Conservation (phyloP, 2,329 filamentous ascomycete genomes). For the Penicillium sp. region DNA sequence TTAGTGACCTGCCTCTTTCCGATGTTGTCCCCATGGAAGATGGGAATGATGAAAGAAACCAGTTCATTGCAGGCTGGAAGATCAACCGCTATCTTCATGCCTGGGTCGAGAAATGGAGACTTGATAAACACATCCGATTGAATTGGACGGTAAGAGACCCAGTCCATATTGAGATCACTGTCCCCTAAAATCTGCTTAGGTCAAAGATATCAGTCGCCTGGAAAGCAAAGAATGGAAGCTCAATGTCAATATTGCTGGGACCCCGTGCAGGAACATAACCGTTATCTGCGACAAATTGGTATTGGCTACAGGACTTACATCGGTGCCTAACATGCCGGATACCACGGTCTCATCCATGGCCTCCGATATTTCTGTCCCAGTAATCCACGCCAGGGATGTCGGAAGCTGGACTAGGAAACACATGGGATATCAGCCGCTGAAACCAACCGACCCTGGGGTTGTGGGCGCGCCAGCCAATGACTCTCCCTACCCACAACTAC, state of each 20-base stretch:
- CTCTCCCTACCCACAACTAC: neutral
- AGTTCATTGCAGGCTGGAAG: slow-evolving; percentile 29
- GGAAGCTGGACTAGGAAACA: slow-evolving; percentile 22
- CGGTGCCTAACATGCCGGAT: slow-evolving; percentile 23
- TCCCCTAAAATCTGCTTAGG: slow-evolving; percentile 11
- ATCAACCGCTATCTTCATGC: slow-evolving; percentile 26
- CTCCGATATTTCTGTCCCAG: neutral
- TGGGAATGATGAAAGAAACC: slow-evolving; percentile 3
- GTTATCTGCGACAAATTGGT: slow-evolving; percentile 30
- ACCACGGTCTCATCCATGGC: neutral
- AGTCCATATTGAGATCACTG: neutral
- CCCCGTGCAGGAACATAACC: neutral
- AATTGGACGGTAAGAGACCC: slow-evolving; percentile 21
- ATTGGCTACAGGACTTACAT: slow-evolving; percentile 28
- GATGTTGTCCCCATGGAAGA: slow-evolving; percentile 15
- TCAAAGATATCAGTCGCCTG: slow-evolving; percentile 21
- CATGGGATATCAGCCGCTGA: slow-evolving; percentile 23
- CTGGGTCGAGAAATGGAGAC: slow-evolving; percentile 25
- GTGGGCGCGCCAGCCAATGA: neutral
- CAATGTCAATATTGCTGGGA: slow-evolving; percentile 9
- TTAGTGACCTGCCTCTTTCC: slow-evolving; percentile 25
- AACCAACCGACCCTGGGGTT: neutral
- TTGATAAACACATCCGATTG: slow-evolving; percentile 22
- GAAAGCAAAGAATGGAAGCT: slow-evolving; percentile 25
- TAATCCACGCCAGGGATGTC: slow-evolving; percentile 25